Evolutionary conservation across 192 early-diverging fungal genomes (phyloP).

Genomic region (Coemansia sp.): DNA sequence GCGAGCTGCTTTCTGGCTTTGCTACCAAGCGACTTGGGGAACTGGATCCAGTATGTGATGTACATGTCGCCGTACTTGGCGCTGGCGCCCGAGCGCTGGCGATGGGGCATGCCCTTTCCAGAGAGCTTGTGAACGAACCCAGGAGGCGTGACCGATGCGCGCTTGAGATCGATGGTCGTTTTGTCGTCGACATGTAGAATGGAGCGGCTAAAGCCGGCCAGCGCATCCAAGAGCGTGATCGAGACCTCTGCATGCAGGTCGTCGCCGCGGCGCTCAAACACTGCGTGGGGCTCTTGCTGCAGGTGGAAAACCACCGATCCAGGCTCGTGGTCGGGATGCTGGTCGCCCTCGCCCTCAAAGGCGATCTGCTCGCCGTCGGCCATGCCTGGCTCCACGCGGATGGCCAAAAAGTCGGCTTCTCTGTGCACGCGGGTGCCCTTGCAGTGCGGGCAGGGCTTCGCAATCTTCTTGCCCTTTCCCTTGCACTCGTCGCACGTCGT

Average conservation of each 20-base stretch:
- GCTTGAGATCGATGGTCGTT: slow-evolving; percentile 57
- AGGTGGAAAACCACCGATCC: slow-evolving; percentile 86
- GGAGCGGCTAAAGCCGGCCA: slow-evolving; percentile 74
- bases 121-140: slow-evolving; percentile 77
- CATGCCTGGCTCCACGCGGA: slow-evolving; percentile 84
- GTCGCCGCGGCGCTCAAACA: slow-evolving; percentile 73
- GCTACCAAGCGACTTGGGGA: slow-evolving; percentile 57
- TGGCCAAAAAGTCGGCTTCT: slow-evolving; percentile 72
- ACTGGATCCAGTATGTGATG: slow-evolving; percentile 82
- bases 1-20: slow-evolving; percentile 14
- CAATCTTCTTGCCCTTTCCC: slow-evolving; percentile 85
- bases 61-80: slow-evolving; percentile 63
- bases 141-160: slow-evolving; percentile 56
- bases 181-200: slow-evolving; percentile 80
- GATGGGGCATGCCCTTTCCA: slow-evolving; percentile 86
- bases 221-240: slow-evolving; percentile 72
- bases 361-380: slow-evolving; percentile 63
- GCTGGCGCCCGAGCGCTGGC: slow-evolving; percentile 6
- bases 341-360: slow-evolving; percentile 89
- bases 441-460: slow-evolving; percentile 77
- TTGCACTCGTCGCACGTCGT: slow-evolving; percentile 85
- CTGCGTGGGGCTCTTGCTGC: slow-evolving; percentile 62
- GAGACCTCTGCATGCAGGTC: slow-evolving; percentile 72
- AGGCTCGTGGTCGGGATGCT: slow-evolving; percentile 82
- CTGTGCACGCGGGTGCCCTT: slow-evolving; percentile 81